Evolutionary conservation across 2,329 filamentous ascomycete species (phyloP).

Genomic region (Fusarium luffae): DNA sequence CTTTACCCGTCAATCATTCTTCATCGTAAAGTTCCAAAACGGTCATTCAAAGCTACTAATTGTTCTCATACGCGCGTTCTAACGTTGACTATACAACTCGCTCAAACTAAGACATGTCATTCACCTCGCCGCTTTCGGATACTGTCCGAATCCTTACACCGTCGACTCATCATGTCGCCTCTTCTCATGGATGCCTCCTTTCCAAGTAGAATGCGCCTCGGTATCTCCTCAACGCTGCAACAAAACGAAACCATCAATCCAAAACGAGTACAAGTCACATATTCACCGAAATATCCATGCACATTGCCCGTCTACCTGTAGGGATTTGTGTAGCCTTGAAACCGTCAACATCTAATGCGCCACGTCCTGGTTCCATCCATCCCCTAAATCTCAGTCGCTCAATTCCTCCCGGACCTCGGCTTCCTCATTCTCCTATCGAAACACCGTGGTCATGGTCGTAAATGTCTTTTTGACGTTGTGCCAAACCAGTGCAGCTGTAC

Average conservation of each 20-base stretch:
- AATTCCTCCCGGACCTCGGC: not conserved
- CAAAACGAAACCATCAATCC: conserved; percentile 1
- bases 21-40: conserved; percentile 1
- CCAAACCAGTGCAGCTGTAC: conserved; percentile 56
- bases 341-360: not conserved
- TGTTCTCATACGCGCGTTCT: not conserved
- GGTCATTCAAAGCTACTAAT: conserved; percentile 13
- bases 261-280: conserved; percentile 12
- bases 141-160: conserved; percentile 31
- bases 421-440: conserved; percentile 32
- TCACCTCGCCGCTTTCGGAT: conserved; percentile 26
- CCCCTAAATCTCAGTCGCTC: not conserved
- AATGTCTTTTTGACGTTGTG: conserved; percentile 52
- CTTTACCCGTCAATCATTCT: not conserved
- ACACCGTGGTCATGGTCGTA: conserved; percentile 28
- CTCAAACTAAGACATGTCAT: not conserved
- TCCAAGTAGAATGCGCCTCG: conserved; percentile 31
- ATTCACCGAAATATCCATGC: conserved; percentile 9
- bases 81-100: not conserved
- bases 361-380: conserved; percentile 5
- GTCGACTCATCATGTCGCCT: conserved; percentile 17
- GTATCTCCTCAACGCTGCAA: conserved; percentile 22
- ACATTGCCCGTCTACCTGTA: not conserved
- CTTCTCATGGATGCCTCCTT: conserved; percentile 1
- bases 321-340: conserved; percentile 12